phyloP scores from a whole-genome alignment of 768 basidiomycete species.

The Mycena kentingensis region DNA sequence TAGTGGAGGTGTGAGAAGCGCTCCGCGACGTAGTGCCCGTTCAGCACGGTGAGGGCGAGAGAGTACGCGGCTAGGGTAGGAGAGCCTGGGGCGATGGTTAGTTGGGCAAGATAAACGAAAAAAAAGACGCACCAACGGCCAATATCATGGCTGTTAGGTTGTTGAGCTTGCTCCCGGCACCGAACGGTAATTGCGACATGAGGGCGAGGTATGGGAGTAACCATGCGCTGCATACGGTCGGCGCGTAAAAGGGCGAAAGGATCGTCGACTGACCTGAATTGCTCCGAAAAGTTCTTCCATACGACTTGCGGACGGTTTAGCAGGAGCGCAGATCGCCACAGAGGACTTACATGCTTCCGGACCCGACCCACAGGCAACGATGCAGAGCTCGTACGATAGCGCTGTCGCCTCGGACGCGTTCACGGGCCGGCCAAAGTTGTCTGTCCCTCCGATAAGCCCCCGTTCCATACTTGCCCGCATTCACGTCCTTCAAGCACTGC shows the following conservation, averaged over 20 bases:
- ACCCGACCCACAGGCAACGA: conserved; percentile 4
- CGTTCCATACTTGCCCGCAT: too few relatives aligned
- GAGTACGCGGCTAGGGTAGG: conserved; percentile 13
- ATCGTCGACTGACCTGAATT: conserved; percentile 1
- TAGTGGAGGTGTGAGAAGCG: conserved; percentile 8
- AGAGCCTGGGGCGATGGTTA: conserved; percentile 1
- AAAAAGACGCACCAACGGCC: background rate
- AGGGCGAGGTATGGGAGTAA: conserved; percentile 11
- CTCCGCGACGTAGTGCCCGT: background rate
- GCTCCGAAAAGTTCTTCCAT: conserved; percentile 7
- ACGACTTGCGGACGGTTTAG: too few relatives aligned
- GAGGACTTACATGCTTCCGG: background rate
- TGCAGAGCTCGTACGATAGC: conserved; percentile 5
- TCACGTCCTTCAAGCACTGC: too few relatives aligned
- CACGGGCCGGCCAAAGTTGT: conserved; percentile 2
- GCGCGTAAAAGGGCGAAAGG: background rate
- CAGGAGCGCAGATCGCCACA: too few relatives aligned
- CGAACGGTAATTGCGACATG: conserved; percentile 11
- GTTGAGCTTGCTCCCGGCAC: conserved; percentile 1
- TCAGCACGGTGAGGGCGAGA: conserved; percentile 4
- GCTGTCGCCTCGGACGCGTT: conserved; percentile 4
- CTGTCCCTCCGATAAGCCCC: background rate
- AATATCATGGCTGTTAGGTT: background rate
- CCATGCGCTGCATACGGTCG: conserved; percentile 5
- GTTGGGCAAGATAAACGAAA: background rate